Percentiles rank a stretch among this genome's conserved stretches.
Conservation (phyloP, 805 yeast genomes). For the Torulaspora maleeae region DNA sequence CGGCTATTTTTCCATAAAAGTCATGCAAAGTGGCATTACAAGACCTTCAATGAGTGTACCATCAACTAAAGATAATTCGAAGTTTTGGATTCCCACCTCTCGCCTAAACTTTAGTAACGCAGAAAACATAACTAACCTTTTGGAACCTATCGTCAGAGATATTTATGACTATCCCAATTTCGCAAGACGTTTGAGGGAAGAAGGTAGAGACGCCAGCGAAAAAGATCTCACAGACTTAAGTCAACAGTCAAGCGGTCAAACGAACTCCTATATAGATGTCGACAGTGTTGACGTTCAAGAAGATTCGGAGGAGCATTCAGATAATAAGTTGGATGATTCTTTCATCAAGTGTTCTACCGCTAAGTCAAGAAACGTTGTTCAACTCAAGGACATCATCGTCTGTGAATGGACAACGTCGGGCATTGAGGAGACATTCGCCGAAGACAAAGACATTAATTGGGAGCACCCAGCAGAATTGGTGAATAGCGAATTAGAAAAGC, state of each 20-base stretch:
- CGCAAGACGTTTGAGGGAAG: neutral
- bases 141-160: constrained; percentile 21
- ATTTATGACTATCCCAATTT: constrained; percentile 24
- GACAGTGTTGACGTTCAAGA: neutral
- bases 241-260: neutral
- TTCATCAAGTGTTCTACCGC: neutral
- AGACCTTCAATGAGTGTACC: neutral
- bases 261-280: neutral
- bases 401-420: constrained; percentile 61
- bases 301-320: neutral
- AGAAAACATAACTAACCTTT: constrained; percentile 13
- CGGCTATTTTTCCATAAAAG: constrained; percentile 24
- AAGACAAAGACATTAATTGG: constrained; percentile 55
- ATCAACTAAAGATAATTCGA: neutral
- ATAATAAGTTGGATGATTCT: neutral
- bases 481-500: constrained; percentile 51
- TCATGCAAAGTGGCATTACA: constrained; percentile 1
- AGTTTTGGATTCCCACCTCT: constrained; percentile 28
- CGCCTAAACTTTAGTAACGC: constrained; percentile 17
- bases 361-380: constrained; percentile 25
- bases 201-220: neutral
- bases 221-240: neutral
- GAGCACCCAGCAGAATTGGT: constrained; percentile 44
- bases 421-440: constrained; percentile 50
- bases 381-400: constrained; percentile 42